Evolutionary conservation across 176 grass and related monocot species (phyloP).

Genomic region (Eleusine indica): DNA sequence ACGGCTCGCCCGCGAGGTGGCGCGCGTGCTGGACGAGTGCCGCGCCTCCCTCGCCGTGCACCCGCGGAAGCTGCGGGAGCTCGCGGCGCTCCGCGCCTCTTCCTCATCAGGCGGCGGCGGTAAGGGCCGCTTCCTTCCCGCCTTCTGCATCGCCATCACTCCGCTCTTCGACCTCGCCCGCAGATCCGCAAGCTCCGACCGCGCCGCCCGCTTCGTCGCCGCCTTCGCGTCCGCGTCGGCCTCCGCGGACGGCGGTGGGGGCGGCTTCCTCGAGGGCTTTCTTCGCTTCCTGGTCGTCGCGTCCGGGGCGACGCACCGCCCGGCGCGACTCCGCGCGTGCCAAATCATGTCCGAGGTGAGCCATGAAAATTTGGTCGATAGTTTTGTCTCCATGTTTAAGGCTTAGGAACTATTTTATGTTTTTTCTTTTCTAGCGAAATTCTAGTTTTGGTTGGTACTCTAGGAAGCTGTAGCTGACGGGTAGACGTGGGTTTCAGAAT

Average conservation of each 20-base stretch:
- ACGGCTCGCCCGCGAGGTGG: constrained; percentile 49
- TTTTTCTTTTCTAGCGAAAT: background rate
- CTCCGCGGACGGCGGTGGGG: constrained; percentile 12
- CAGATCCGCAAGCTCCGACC: constrained; percentile 58
- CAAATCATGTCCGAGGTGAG: constrained; percentile 84
- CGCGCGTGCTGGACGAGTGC: constrained; percentile 76
- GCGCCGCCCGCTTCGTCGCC: constrained; percentile 57
- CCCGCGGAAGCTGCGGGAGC: constrained; percentile 77
- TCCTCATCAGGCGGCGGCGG: constrained; percentile 19
- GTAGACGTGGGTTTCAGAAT: background rate
- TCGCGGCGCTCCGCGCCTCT: constrained; percentile 57
- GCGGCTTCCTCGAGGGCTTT: constrained; percentile 75
- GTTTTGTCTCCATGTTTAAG: background rate
- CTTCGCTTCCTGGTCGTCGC: constrained; percentile 66
- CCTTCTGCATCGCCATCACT: constrained; percentile 60
- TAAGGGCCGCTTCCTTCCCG: constrained; percentile 51
- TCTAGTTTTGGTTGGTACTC: background rate
- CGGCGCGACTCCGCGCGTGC: constrained; percentile 69
- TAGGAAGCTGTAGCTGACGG: background rate
- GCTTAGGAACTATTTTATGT: background rate
- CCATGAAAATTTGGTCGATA: background rate
- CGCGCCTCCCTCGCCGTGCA: constrained; percentile 66
- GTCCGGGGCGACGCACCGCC: constrained; percentile 54
- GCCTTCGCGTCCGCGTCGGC: constrained; percentile 59
- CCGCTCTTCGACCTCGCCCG: constrained; percentile 73